phyloP scores from a whole-genome alignment of 2,329 filamentous ascomycete species.

The Knufia petricola region DNA sequence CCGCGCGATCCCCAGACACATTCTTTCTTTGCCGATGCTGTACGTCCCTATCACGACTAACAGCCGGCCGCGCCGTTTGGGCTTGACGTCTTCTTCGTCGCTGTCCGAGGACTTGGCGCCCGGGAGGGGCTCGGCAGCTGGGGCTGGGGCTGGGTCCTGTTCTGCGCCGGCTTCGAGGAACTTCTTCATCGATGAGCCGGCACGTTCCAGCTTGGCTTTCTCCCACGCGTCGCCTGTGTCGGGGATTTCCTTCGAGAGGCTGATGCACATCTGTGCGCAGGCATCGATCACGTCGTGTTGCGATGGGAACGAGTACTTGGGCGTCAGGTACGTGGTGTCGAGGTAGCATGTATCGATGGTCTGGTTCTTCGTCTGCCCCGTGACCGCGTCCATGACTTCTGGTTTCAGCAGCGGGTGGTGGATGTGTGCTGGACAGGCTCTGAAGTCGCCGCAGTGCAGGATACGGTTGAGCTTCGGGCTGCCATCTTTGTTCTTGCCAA shows the following conservation, averaged over 20 bases:
- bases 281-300: constrained; percentile 80
- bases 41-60: constrained; percentile 94
- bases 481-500: constrained; percentile 48
- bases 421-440: constrained; percentile 77
- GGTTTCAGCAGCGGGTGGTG: constrained; percentile 72
- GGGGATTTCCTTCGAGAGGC: constrained; percentile 56
- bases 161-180: constrained; percentile 44
- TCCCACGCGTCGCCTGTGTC: constrained; percentile 50
- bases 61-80: constrained; percentile 51
- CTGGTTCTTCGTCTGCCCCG: constrained; percentile 66
- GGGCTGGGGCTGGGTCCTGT: not conserved
- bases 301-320: constrained; percentile 85
- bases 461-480: constrained; percentile 60
- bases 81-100: constrained; percentile 19
- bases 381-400: constrained; percentile 58
- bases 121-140: constrained; percentile 21
- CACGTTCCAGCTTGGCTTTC: constrained; percentile 45
- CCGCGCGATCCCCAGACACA: constrained; percentile 83
- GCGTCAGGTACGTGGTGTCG: constrained; percentile 93
- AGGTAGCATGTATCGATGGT: constrained; percentile 93
- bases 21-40: constrained; percentile 93
- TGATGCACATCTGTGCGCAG: constrained; percentile 80
- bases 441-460: constrained; percentile 90
- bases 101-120: constrained; percentile 26
- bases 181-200: constrained; percentile 51